A percentile compares a stretch with the other conserved stretches of the same genome.
These are phyloP conservation scores for Monilinia fructigena DNA, from an alignment of 2,329 filamentous ascomycete species.

Conservation along the genomic window DNA sequence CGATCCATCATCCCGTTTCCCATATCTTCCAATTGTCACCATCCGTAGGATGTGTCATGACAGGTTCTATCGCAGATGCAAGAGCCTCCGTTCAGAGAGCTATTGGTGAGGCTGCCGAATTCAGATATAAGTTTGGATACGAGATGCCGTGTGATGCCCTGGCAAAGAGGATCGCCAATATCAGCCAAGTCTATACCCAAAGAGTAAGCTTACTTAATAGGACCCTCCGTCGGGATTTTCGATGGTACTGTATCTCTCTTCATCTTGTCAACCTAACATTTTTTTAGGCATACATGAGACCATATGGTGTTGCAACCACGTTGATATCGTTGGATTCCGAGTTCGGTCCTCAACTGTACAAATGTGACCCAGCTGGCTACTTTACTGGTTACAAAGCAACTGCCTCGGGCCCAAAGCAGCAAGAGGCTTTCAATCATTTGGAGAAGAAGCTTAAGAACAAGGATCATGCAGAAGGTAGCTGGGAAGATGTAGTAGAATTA, in stretches of 20 bases:
- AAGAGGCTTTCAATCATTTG: constrained; percentile 96
- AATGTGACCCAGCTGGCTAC: constrained; percentile 97
- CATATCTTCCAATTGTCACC: constrained; percentile 97
- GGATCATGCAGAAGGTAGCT: constrained; percentile 84
- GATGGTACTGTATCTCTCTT: constrained; percentile 28
- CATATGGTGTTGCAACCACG: constrained; percentile 91
- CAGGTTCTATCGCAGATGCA: constrained; percentile 95
- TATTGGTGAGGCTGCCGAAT: constrained; percentile 93
- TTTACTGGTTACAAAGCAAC: constrained; percentile 99
- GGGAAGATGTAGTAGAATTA: constrained; percentile 97
- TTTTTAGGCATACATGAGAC: constrained; percentile 88
- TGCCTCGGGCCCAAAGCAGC: constrained; percentile 94
- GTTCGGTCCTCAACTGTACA: constrained; percentile 91
- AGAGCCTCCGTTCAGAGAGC: constrained; percentile 89
- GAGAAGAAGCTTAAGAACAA: constrained; percentile 99
- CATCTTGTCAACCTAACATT: constrained; percentile 28
- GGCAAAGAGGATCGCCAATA: constrained; percentile 95
- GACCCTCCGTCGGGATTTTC: constrained; percentile 36
- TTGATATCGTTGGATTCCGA: constrained; percentile 93
- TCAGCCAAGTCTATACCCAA: constrained; percentile 99
- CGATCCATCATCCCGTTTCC: constrained; percentile 92
- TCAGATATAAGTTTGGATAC: constrained; percentile 97
- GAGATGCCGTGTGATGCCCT: constrained; percentile 99
- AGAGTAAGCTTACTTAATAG: constrained; percentile 58
- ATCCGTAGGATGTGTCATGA: constrained; percentile 97